Conservation (phyloP, 768 basidiomycete genomes). For the Terana coerulea region DNA sequence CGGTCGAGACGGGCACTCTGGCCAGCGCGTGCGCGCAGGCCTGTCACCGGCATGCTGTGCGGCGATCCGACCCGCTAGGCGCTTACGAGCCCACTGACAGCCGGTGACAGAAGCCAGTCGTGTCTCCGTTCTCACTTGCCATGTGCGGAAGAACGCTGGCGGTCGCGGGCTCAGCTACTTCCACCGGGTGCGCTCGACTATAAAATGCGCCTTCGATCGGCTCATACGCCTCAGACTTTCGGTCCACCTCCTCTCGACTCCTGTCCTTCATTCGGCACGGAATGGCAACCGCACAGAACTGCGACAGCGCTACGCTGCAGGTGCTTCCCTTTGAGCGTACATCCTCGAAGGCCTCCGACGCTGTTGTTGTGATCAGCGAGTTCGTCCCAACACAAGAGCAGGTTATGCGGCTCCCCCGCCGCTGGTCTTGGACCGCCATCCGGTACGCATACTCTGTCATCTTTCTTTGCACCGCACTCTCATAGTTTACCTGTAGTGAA, state of each 20-base stretch:
- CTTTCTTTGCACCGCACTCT: too few relatives aligned
- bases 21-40: background rate
- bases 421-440: conserved; percentile 1
- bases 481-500: conserved; percentile 28
- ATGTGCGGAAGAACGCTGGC: background rate
- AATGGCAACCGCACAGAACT: background rate
- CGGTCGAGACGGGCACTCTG: background rate
- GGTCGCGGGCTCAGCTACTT: background rate
- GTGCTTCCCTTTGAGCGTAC: background rate
- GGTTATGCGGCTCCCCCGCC: background rate
- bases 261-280: background rate
- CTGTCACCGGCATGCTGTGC: background rate
- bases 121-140: background rate
- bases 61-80: background rate
- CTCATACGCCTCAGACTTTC: background rate
- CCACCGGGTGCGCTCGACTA: background rate
- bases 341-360: background rate
- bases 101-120: background rate
- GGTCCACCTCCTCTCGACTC: background rate
- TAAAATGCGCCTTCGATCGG: background rate
- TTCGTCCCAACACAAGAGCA: background rate
- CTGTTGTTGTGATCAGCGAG: background rate
- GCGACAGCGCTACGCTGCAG: background rate
- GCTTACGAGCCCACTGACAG: background rate
- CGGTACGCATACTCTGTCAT: background rate